Evolutionary conservation across 331 rosid species (phyloP).

Genomic region (Ulmus americana): DNA sequence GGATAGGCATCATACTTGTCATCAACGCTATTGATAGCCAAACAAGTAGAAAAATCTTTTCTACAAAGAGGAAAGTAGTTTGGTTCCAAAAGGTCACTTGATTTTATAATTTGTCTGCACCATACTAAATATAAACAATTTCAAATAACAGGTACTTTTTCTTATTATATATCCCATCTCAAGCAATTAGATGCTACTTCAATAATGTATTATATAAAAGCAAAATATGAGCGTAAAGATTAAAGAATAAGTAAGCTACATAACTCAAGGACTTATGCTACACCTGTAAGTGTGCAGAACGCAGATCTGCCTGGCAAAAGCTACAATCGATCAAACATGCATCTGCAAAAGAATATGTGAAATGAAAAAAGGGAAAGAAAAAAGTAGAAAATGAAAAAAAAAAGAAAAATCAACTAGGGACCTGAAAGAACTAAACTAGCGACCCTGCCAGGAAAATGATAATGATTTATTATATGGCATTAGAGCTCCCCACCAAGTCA

Average conservation of each 20-base stretch:
- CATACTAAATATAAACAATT: not conserved
- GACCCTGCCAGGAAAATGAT: too few relatives aligned
- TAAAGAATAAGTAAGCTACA: not conserved
- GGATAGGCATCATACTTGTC: too few relatives aligned
- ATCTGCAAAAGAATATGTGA: conserved; percentile 45
- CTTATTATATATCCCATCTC: not conserved
- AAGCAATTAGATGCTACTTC: not conserved
- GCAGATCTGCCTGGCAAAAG: conserved; percentile 90
- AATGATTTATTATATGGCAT: too few relatives aligned
- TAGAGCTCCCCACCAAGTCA: too few relatives aligned
- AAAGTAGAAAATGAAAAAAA: too few relatives aligned
- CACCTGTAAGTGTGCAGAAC: conserved; percentile 96
- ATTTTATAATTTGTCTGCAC: not conserved
- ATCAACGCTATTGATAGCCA: too few relatives aligned
- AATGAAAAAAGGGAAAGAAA: too few relatives aligned
- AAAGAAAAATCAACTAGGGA: too few relatives aligned
- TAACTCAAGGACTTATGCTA: conserved; percentile 11
- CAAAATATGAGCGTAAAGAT: not conserved
- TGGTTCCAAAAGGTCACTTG: too few relatives aligned
- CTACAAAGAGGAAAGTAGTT: too few relatives aligned
- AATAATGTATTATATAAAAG: conserved; percentile 3
- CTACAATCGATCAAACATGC: conserved; percentile 74
- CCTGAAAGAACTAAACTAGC: too few relatives aligned
- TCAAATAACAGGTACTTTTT: not conserved
- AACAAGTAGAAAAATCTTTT: too few relatives aligned